These are phyloP conservation scores for Boechera divaricarpa DNA, from an alignment of 345 rosid species.

Conservation along the genomic window DNA sequence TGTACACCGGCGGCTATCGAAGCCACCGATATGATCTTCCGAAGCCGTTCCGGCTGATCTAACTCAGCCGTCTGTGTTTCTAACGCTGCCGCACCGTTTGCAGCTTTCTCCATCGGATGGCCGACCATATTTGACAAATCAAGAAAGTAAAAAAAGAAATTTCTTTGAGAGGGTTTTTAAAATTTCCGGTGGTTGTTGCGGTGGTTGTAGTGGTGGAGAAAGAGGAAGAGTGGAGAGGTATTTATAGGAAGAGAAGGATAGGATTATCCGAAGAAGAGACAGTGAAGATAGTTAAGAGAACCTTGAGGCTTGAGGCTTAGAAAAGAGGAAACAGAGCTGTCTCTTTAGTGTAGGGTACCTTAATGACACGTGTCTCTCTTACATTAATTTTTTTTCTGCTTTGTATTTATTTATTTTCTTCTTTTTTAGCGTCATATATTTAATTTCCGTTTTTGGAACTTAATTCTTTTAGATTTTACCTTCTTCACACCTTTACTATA, in stretches of 20 bases:
- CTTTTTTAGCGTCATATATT: not conserved
- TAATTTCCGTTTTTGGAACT: constrained; percentile 32
- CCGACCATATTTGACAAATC: constrained; percentile 28
- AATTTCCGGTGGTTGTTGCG: constrained; percentile 24
- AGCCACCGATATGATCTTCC: constrained; percentile 66
- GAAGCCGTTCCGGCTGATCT: constrained; percentile 43
- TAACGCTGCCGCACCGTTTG: constrained; percentile 35
- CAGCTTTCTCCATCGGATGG: constrained; percentile 41
- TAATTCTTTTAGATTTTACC: constrained; percentile 28
- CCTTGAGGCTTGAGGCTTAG: constrained; percentile 22
- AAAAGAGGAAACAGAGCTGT: not conserved
- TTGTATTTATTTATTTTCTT: not conserved
- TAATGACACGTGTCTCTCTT: constrained; percentile 35
- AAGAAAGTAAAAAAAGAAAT: not conserved
- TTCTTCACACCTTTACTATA: not conserved
- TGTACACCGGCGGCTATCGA: constrained; percentile 89
- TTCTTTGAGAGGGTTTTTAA: not conserved
- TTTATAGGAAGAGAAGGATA: constrained; percentile 43
- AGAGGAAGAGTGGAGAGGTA: constrained; percentile 33
- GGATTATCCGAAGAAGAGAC: constrained; percentile 42
- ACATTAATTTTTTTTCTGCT: constrained; percentile 6
- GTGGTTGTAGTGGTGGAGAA: constrained; percentile 37
- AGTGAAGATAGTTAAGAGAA: not conserved
- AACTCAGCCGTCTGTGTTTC: constrained; percentile 37
- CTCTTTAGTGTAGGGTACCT: constrained; percentile 27